Evolutionary conservation across 345 rosid genomes (phyloP).

Genomic region (Noccaea caerulescens): DNA sequence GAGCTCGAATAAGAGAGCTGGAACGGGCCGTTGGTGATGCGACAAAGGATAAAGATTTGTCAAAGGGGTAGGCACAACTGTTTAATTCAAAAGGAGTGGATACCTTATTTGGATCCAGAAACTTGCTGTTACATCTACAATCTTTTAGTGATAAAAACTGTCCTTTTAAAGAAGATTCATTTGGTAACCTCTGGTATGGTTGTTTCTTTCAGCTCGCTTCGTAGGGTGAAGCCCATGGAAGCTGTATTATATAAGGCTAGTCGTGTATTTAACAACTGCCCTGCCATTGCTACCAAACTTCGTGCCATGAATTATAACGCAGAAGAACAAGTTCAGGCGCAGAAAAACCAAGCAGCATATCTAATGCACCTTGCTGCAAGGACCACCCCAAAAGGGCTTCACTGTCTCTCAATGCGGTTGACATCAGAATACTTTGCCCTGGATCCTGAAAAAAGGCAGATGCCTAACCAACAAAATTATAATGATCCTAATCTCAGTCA

Average conservation of each 20-base stretch:
- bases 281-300: slow-evolving; percentile 66
- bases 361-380: slow-evolving; percentile 86
- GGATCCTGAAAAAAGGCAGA: slow-evolving; percentile 68
- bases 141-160: neutral
- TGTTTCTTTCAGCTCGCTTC: slow-evolving; percentile 63
- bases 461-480: slow-evolving; percentile 62
- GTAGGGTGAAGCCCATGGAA: slow-evolving; percentile 69
- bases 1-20: slow-evolving; percentile 65
- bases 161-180: slow-evolving; percentile 23
- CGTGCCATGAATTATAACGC: slow-evolving; percentile 73
- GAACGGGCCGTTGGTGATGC: slow-evolving; percentile 68
- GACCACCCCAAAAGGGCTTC: slow-evolving; percentile 91
- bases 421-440: slow-evolving; percentile 74
- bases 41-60: slow-evolving; percentile 68
- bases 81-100: slow-evolving; percentile 18
- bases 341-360: slow-evolving; percentile 65
- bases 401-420: slow-evolving; percentile 88
- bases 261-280: slow-evolving; percentile 65
- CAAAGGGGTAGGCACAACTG: slow-evolving; percentile 61
- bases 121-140: slow-evolving; percentile 20
- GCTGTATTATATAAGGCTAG: slow-evolving; percentile 60
- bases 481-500: slow-evolving; percentile 65
- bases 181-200: slow-evolving; percentile 26
- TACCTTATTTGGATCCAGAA: neutral
- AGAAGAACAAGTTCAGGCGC: slow-evolving; percentile 74